phyloP scores from a whole-genome alignment of 495 filamentous ascomycete species.

The Aspergillus haitiensis region DNA sequence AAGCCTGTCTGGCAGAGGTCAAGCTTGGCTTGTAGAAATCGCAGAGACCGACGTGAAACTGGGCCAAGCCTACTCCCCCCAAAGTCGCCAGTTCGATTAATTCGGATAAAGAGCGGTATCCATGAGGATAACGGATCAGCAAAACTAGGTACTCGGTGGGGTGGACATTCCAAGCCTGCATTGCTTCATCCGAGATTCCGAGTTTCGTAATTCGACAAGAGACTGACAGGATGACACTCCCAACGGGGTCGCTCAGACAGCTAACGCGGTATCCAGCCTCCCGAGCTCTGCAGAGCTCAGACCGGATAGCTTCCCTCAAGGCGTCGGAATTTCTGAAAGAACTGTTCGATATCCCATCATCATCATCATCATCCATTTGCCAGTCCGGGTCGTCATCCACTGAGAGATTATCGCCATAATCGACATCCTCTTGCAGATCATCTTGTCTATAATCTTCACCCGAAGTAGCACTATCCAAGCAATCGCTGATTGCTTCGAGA shows the following conservation, averaged over 20 bases:
- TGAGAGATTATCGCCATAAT: not conserved
- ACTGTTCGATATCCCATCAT: constrained; percentile 29
- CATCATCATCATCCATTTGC: constrained; percentile 16
- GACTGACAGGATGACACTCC: constrained; percentile 63
- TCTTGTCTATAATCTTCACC: constrained; percentile 9
- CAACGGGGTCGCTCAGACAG: constrained; percentile 52
- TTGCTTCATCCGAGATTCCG: constrained; percentile 71
- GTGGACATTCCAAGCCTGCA: constrained; percentile 74
- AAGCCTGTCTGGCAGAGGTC: constrained; percentile 48
- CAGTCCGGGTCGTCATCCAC: not conserved
- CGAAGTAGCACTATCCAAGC: constrained; percentile 34
- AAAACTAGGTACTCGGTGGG: constrained; percentile 71
- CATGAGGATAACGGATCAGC: constrained; percentile 63
- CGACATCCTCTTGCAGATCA: not conserved
- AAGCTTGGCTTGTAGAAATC: constrained; percentile 50
- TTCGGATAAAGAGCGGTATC: constrained; percentile 57
- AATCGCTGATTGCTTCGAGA: constrained; percentile 40
- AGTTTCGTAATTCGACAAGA: constrained; percentile 64
- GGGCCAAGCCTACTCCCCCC: constrained; percentile 17
- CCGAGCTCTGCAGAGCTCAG: constrained; percentile 63
- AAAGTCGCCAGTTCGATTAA: constrained; percentile 31
- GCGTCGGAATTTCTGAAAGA: constrained; percentile 31
- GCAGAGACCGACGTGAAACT: constrained; percentile 50
- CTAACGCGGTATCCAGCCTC: constrained; percentile 76
- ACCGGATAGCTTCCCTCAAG: constrained; percentile 45